Percentiles rank a stretch among this genome's conserved stretches.
These are phyloP conservation scores for Fistulifera solaris DNA, from an alignment of 108 stramenopile genomes.

Conservation along the genomic window DNA sequence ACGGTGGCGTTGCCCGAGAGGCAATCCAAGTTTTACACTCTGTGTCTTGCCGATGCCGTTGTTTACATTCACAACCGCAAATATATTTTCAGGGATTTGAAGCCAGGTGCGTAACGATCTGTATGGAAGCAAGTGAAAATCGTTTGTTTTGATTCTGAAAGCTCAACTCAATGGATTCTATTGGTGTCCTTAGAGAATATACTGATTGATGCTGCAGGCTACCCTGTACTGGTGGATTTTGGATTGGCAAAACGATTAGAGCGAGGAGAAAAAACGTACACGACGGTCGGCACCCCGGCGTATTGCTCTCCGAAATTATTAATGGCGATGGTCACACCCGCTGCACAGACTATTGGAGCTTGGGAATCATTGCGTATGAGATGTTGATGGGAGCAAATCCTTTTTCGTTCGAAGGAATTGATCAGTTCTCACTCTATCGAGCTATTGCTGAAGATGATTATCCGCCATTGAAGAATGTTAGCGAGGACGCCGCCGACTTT, in stretches of 20 bases:
- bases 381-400: slow-evolving; percentile 62
- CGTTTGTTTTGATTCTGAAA: not conserved
- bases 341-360: slow-evolving; percentile 85
- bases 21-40: slow-evolving; percentile 19
- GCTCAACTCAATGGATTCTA: not conserved
- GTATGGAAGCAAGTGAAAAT: not conserved
- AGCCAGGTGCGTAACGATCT: slow-evolving; percentile 35
- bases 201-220: slow-evolving; percentile 54
- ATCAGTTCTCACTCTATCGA: slow-evolving; percentile 64
- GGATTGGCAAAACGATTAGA: slow-evolving; percentile 12
- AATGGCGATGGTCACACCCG: slow-evolving; percentile 59
- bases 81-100: slow-evolving; percentile 84
- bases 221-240: slow-evolving; percentile 74
- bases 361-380: slow-evolving; percentile 84
- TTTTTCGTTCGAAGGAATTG: slow-evolving; percentile 47
- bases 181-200: slow-evolving; percentile 31
- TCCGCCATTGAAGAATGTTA: slow-evolving; percentile 2
- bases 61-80: slow-evolving; percentile 48
- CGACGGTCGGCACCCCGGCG: slow-evolving; percentile 87
- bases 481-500: slow-evolving; percentile 29
- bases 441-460: slow-evolving; percentile 56
- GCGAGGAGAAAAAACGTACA: slow-evolving; percentile 53
- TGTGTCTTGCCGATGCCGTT: slow-evolving; percentile 26
- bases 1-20: slow-evolving; percentile 21
- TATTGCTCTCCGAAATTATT: slow-evolving; percentile 43